A percentile compares a stretch with the other conserved stretches of the same genome.
Evolutionary conservation across 2,329 filamentous ascomycete genomes (phyloP).

Genomic region (Didymella pomorum): DNA sequence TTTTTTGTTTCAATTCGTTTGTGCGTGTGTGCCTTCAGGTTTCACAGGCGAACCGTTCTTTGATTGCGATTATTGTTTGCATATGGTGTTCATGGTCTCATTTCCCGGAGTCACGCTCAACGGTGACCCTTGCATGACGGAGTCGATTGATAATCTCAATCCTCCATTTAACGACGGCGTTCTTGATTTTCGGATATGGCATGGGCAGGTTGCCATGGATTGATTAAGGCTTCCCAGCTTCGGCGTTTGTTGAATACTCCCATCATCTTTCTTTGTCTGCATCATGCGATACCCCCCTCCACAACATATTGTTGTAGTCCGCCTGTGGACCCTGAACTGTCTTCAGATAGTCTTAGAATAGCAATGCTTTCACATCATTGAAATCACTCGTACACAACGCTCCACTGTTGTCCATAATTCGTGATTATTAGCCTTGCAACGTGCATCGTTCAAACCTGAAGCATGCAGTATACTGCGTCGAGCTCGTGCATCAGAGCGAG

Average conservation of each 20-base stretch:
- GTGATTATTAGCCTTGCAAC: not conserved
- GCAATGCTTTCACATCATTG: slow-evolving; percentile 11
- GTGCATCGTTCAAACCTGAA: not conserved
- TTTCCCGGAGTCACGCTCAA: slow-evolving; percentile 27
- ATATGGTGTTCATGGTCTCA: slow-evolving; percentile 32
- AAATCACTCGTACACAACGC: not conserved
- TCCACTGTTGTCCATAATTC: not conserved
- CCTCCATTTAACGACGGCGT: slow-evolving; percentile 40
- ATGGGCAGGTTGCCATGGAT: slow-evolving; percentile 29
- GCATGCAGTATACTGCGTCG: not conserved
- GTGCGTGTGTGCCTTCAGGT: not conserved
- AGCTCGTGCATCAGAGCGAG: slow-evolving; percentile 1
- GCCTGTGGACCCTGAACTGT: slow-evolving; percentile 17
- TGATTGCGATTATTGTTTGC: slow-evolving; percentile 33
- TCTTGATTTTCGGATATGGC: slow-evolving; percentile 26
- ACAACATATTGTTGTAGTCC: slow-evolving; percentile 30
- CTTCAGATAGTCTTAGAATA: slow-evolving; percentile 18
- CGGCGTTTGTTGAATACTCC: slow-evolving; percentile 29
- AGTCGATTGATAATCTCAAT: slow-evolving; percentile 9
- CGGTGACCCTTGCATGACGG: slow-evolving; percentile 33
- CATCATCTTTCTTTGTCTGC: slow-evolving; percentile 27
- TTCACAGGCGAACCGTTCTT: slow-evolving; percentile 7
- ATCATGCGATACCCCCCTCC: slow-evolving; percentile 27
- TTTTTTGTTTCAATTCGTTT: slow-evolving; percentile 3
- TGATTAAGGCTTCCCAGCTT: slow-evolving; percentile 6